Evolutionary conservation across 257 asterid species (phyloP).

Genomic region (Verbena officinalis): DNA sequence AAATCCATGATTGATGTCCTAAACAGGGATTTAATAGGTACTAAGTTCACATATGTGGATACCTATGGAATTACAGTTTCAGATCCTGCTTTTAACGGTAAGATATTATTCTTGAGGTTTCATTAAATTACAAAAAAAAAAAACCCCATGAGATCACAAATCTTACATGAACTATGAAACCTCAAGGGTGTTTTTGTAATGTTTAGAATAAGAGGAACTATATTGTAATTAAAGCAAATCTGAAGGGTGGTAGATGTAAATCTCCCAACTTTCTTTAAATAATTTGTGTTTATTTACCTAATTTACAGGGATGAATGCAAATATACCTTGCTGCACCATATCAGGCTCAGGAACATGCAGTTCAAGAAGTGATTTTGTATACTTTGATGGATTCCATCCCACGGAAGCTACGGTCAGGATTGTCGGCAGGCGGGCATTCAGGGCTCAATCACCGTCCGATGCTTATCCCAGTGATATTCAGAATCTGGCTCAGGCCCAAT

Average conservation of each 20-base stretch:
- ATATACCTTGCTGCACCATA: slow-evolving; percentile 11
- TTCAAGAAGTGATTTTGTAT: slow-evolving; percentile 7
- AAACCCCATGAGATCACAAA: too few species aligned
- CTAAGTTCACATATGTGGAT: slow-evolving; percentile 20
- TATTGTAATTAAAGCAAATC: too few species aligned
- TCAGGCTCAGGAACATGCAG: neutral
- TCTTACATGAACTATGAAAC: too few species aligned
- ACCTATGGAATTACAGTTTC: slow-evolving; percentile 3
- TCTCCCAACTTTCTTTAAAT: too few species aligned
- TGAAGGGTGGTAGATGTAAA: too few species aligned
- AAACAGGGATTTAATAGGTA: slow-evolving; percentile 12
- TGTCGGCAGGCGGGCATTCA: slow-evolving; percentile 29
- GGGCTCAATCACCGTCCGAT: slow-evolving; percentile 33
- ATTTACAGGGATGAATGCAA: neutral
- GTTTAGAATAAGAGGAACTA: too few species aligned
- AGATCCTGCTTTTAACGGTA: slow-evolving; percentile 1
- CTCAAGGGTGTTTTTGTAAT: too few species aligned
- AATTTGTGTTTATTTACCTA: neutral
- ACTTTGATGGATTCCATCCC: slow-evolving; percentile 28
- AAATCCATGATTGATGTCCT: slow-evolving; percentile 19
- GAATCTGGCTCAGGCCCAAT: slow-evolving; percentile 19
- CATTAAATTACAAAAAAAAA: too few species aligned
- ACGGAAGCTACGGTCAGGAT: slow-evolving; percentile 15
- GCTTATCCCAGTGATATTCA: slow-evolving; percentile 38
- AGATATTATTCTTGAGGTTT: neutral